phyloP scores from a whole-genome alignment of 2,329 filamentous ascomycete genomes.

The Fusarium sambucinum region DNA sequence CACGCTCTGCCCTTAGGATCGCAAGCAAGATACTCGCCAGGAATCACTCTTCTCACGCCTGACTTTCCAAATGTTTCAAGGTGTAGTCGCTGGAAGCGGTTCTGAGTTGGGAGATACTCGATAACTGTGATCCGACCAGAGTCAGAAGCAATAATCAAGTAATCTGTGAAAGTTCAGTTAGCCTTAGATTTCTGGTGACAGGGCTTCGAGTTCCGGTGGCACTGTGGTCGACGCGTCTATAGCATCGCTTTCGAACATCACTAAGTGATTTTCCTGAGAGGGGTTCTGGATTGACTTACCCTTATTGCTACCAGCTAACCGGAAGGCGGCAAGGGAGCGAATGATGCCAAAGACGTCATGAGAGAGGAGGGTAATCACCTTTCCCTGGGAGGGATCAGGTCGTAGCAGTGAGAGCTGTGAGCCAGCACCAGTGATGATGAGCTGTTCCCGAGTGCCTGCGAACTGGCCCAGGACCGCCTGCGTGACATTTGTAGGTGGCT shows the following conservation, averaged over 20 bases:
- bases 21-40: slow-evolving; percentile 94
- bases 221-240: slow-evolving; percentile 40
- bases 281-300: slow-evolving; percentile 73
- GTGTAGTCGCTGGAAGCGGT: slow-evolving; percentile 89
- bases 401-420: slow-evolving; percentile 89
- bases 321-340: slow-evolving; percentile 86
- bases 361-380: slow-evolving; percentile 85
- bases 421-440: slow-evolving; percentile 93
- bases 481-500: slow-evolving; percentile 88
- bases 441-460: slow-evolving; percentile 95
- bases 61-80: slow-evolving; percentile 99
- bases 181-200: slow-evolving; percentile 32
- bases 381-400: slow-evolving; percentile 86
- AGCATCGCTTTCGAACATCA: slow-evolving; percentile 62
- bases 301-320: slow-evolving; percentile 93
- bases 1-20: slow-evolving; percentile 97
- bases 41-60: slow-evolving; percentile 90
- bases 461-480: slow-evolving; percentile 96
- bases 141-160: slow-evolving; percentile 94
- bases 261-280: slow-evolving; percentile 71
- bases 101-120: slow-evolving; percentile 88
- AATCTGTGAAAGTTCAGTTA: slow-evolving; percentile 72
- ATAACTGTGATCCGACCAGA: slow-evolving; percentile 94
- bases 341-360: slow-evolving; percentile 98
- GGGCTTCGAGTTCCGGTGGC: slow-evolving; percentile 47